Evolutionary conservation across 306 rosid species (phyloP).

Genomic region (Luffa aegyptiaca): DNA sequence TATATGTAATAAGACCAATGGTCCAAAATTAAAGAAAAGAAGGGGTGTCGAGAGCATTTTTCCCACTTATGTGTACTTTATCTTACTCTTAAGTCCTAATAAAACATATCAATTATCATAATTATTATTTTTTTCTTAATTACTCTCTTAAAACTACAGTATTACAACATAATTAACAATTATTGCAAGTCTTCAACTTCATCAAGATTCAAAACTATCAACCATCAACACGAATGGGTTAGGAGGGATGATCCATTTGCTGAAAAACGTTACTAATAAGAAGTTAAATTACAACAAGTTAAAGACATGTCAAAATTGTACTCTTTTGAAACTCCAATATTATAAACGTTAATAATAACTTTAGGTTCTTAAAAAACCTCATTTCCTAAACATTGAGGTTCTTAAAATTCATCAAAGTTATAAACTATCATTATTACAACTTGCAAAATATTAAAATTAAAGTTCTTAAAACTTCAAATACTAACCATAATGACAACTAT

Average conservation of each 20-base stretch:
- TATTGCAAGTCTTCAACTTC: neutral
- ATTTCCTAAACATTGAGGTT: too few species aligned
- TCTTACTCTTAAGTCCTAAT: neutral
- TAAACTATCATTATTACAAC: neutral
- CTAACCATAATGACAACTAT: neutral
- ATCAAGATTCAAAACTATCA: neutral
- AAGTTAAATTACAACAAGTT: neutral
- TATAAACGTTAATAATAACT: too few species aligned
- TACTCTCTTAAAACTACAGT: neutral
- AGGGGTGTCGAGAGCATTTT: neutral
- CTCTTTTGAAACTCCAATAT: neutral
- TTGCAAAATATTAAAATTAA: too few species aligned
- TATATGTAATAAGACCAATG: neutral
- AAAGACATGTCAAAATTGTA: neutral
- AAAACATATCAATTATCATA: neutral
- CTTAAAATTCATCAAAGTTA: neutral
- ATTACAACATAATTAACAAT: too few species aligned
- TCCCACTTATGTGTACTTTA: neutral
- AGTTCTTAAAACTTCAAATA: neutral
- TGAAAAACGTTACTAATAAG: neutral
- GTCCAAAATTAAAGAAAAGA: neutral
- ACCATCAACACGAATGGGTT: neutral
- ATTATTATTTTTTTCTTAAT: neutral
- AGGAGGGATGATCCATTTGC: neutral
- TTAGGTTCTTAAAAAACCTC: too few species aligned